phyloP scores from a whole-genome alignment of 2,329 filamentous ascomycete genomes.

The Ophiostoma ips region DNA sequence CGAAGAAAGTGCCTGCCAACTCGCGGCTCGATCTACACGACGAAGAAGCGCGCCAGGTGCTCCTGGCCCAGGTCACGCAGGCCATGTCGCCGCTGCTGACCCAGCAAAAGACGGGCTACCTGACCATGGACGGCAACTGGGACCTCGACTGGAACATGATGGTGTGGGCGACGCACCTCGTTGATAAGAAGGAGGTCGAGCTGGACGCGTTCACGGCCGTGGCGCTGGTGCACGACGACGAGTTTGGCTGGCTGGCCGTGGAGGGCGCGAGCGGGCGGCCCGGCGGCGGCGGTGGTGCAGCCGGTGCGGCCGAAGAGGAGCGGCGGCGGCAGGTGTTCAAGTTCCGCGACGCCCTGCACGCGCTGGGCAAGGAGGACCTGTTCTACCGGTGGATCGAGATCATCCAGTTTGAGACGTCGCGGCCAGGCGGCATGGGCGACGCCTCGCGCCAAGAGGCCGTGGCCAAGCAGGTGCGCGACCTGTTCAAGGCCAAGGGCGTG shows the following conservation, averaged over 20 bases:
- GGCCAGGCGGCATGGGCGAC: slow-evolving; percentile 60
- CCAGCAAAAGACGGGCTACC: slow-evolving; percentile 69
- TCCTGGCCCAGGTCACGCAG: slow-evolving; percentile 47
- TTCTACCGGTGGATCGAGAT: slow-evolving; percentile 92
- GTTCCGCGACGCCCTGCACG: slow-evolving; percentile 63
- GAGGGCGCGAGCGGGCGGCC: slow-evolving; percentile 21
- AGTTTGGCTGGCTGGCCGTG: slow-evolving; percentile 59
- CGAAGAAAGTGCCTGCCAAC: neutral
- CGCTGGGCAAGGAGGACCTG: slow-evolving; percentile 70
- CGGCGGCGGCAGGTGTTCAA: slow-evolving; percentile 60
- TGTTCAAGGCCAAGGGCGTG: slow-evolving; percentile 64
- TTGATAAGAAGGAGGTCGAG: slow-evolving; percentile 45
- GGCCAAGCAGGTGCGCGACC: slow-evolving; percentile 57
- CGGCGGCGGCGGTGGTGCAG: too few species aligned
- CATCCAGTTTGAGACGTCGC: slow-evolving; percentile 72
- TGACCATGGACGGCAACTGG: slow-evolving; percentile 75
- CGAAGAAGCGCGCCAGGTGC: slow-evolving; percentile 37
- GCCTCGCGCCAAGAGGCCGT: slow-evolving; percentile 57
- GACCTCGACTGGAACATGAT: slow-evolving; percentile 77
- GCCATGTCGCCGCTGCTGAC: slow-evolving; percentile 57
- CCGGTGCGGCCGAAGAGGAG: slow-evolving; percentile 36
- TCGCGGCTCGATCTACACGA: slow-evolving; percentile 37
- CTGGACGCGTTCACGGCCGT: slow-evolving; percentile 57
- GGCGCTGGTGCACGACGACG: slow-evolving; percentile 54
- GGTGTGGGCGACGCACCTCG: slow-evolving; percentile 55